Base-by-base conservation (phyloP, 2,329 filamentous ascomycete genomes). In the Cladophialophora carrionii region DNA sequence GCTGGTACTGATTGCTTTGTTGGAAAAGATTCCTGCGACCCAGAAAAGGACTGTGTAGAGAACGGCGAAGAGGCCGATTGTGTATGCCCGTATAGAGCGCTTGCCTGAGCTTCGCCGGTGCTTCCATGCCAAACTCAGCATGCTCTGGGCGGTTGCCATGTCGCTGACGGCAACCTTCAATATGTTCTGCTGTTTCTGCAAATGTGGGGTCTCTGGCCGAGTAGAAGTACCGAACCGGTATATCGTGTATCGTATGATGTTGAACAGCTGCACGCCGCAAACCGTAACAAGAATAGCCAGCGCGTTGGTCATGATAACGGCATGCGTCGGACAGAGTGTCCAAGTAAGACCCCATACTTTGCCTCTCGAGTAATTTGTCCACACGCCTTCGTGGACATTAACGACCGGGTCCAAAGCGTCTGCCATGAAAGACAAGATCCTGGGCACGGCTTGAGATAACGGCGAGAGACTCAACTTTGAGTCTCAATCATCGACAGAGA, bases 331-430 rank as follows among this genome's bases (percentile, higher is more conserved):
- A 20, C 32, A 60, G 9, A 72, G 52, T 7, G 68, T 72, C 37
- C 62, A 63, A 4, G 70, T 72, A 1, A 67, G 60, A 2, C 70
- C 69, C 57, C 67, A 64, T 46, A 62, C 54, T 24, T 41, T 61
- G 22, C 67, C 64, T 20, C 58, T 66, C 2, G 68, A 64, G 59
- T 60, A 70, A 51, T 70, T 52, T 32, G 60, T 69, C 68, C 68
- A 70, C 20, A 69, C 24, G 12, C 68, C 68, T 48, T 62, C 43
- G 22, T 67, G 63, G 26, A 62, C 48, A n/a, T 43, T 43, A 5
- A 51, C 43, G n/a, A 26, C 41, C 8, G 60, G 56, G 22, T 55
- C 63, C 46, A 65, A 37, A 14, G 43, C 41, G 32, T 64, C 61
- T 24, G 64, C 57, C 61, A 63, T 66, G 24, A 10, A 49, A 49